Conservation (phyloP, 495 filamentous ascomycete genomes). For the Lindgomyces ingoldianus region DNA sequence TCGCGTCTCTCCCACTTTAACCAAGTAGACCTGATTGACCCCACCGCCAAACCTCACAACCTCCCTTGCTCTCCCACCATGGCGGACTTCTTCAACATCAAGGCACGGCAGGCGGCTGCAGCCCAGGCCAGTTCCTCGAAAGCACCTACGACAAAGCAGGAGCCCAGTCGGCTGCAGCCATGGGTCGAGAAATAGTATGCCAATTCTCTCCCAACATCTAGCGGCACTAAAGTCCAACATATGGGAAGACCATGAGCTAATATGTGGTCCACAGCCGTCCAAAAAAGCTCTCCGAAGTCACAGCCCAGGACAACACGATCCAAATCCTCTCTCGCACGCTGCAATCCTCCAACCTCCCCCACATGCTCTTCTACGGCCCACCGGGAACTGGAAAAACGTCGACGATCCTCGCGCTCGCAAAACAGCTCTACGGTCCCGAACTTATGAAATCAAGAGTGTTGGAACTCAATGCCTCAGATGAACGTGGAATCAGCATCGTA, state of each 20-base stretch:
- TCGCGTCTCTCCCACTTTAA: constrained; percentile 24
- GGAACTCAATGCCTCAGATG: constrained; percentile 97
- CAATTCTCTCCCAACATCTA: not conserved
- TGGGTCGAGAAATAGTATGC: constrained; percentile 99
- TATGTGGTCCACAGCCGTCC: constrained; percentile 67
- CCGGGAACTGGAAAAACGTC: constrained; percentile 99
- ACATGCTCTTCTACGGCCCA: constrained; percentile 99
- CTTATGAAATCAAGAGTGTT: constrained; percentile 92
- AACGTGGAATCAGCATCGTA: constrained; percentile 95
- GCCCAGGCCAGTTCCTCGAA: constrained; percentile 58
- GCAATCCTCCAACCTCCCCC: constrained; percentile 93
- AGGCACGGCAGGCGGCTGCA: constrained; percentile 82
- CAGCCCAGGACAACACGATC: constrained; percentile 96
- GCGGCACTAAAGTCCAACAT: not conserved
- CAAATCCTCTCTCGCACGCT: constrained; percentile 88
- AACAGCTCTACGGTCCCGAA: constrained; percentile 95
- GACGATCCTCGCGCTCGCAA: constrained; percentile 92
- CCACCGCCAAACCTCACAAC: not conserved
- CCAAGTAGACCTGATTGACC: not conserved
- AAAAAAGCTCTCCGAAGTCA: constrained; percentile 89
- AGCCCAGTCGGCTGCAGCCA: constrained; percentile 66
- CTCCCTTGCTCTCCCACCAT: constrained; percentile 44
- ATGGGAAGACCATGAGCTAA: not conserved
- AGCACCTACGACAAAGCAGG: constrained; percentile 62
- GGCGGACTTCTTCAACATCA: constrained; percentile 92